A percentile compares a stretch with the other conserved stretches of the same genome.
Evolutionary conservation across 306 rosid species (phyloP).

Genomic region (Quercus robur): DNA sequence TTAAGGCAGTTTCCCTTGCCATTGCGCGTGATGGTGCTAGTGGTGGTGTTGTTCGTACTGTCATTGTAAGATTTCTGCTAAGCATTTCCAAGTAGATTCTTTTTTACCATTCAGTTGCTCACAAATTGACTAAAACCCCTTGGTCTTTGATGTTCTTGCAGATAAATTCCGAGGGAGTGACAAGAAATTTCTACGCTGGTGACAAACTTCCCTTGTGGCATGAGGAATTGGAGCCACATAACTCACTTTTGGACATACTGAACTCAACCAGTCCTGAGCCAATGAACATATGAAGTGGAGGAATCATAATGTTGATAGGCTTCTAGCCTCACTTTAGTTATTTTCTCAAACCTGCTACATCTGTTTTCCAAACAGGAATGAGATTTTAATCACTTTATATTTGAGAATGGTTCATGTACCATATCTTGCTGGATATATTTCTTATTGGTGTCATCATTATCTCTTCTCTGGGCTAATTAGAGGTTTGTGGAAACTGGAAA

Average conservation of each 20-base stretch:
- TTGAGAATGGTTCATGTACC: neutral
- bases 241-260: constrained; percentile 71
- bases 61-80: constrained; percentile 50
- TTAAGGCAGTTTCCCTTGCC: constrained; percentile 23
- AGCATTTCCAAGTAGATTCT: neutral
- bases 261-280: constrained; percentile 57
- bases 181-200: constrained; percentile 47
- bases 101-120: neutral
- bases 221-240: constrained; percentile 81
- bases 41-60: constrained; percentile 97
- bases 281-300: constrained; percentile 56
- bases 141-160: no score
- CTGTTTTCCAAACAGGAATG: neutral
- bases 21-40: constrained; percentile 97
- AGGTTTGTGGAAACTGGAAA: neutral
- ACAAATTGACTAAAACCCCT: neutral
- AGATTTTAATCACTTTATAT: neutral
- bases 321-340: constrained; percentile 7
- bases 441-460: neutral
- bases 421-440: constrained; percentile 13
- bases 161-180: constrained; percentile 23
- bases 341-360: neutral
- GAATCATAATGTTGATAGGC: constrained; percentile 3
- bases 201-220: constrained; percentile 89
- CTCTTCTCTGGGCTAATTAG: neutral